Evolutionary conservation across 2,329 filamentous ascomycete genomes (phyloP), one percentile per base, ranked within the genome.

Genomic region (Aspergillus intermedius): DNA sequence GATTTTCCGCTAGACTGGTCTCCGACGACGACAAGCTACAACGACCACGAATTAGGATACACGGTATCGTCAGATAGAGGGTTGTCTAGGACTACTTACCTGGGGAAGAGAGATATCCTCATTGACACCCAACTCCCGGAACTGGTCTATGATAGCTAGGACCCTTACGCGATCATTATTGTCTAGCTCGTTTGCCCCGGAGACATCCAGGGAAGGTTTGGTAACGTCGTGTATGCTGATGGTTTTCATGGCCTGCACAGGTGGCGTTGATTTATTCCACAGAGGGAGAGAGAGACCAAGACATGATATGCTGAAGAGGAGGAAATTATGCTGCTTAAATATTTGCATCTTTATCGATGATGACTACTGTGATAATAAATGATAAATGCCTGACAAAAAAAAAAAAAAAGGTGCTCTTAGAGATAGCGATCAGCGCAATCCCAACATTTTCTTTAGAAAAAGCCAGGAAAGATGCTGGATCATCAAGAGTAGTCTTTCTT

Each of bases 1-100:
- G 56, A 60, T 35, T 68, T 68, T 1, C 65, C 65, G 50, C 59
- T 63, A 6, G 61, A 64, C 39, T 67, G 63, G 47, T 68, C 63
- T 6, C 65, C 64, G 4, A 65, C 60, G 12, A 67, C 64, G 5
- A 66, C 57, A 3, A 68, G 56, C 59, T 68, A 37, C 9, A 37
- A 9, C 34, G 9, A 15, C 5, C 34, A 15, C 25, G 7, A 19
- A 37, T 17, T 3, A 37, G 34, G 3, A 37, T 37, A 37, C 34
- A 17, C 2, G 6, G 2, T 37, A 19, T 37, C 3, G n/a, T 2
- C 25, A 10, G 10, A 22, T 12, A 35, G n/a, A 13, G 32, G 42
- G 22, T 53, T 42, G 53, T 40, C 42, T 13, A 23, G 32, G 34
- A 30, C 44, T n/a, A 45, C 46, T 46, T 46, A 65, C 62, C 56